Evolutionary conservation across 2,329 filamentous ascomycete genomes (phyloP).

Genomic region (Decorospora gaudefroyi): DNA sequence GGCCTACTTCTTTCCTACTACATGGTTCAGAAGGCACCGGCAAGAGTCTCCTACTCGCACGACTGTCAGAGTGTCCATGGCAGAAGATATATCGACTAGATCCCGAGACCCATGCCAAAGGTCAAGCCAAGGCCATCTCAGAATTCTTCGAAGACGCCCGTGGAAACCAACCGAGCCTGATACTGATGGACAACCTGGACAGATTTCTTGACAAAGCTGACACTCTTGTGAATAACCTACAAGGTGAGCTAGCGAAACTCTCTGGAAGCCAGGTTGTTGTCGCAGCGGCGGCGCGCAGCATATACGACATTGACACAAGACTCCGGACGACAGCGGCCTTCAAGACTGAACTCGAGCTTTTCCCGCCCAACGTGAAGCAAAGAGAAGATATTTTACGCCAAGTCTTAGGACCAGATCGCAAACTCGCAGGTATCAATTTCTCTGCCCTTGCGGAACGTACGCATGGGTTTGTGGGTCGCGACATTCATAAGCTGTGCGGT

Average conservation of each 20-base stretch:
- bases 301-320: slow-evolving; percentile 70
- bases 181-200: slow-evolving; percentile 80
- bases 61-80: slow-evolving; percentile 69
- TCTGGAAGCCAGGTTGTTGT: slow-evolving; percentile 67
- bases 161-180: slow-evolving; percentile 71
- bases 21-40: slow-evolving; percentile 85
- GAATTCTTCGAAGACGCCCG: slow-evolving; percentile 72
- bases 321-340: slow-evolving; percentile 70
- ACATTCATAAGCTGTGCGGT: slow-evolving; percentile 69
- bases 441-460: slow-evolving; percentile 70
- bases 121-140: slow-evolving; percentile 61
- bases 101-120: slow-evolving; percentile 51
- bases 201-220: slow-evolving; percentile 55
- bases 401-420: slow-evolving; percentile 53
- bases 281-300: slow-evolving; percentile 73
- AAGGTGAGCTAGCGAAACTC: slow-evolving; percentile 56
- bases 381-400: slow-evolving; percentile 72
- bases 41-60: slow-evolving; percentile 74
- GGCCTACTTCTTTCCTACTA: slow-evolving; percentile 66
- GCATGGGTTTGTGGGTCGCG: slow-evolving; percentile 83
- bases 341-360: slow-evolving; percentile 69
- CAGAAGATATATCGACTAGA: slow-evolving; percentile 67
- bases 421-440: slow-evolving; percentile 54
- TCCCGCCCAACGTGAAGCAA: slow-evolving; percentile 72
- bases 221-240: slow-evolving; percentile 29